Percentiles rank a stretch among this genome's conserved stretches.
Evolutionary conservation across 257 asterid genomes (phyloP).

Genomic region (Capsicum pubescens): DNA sequence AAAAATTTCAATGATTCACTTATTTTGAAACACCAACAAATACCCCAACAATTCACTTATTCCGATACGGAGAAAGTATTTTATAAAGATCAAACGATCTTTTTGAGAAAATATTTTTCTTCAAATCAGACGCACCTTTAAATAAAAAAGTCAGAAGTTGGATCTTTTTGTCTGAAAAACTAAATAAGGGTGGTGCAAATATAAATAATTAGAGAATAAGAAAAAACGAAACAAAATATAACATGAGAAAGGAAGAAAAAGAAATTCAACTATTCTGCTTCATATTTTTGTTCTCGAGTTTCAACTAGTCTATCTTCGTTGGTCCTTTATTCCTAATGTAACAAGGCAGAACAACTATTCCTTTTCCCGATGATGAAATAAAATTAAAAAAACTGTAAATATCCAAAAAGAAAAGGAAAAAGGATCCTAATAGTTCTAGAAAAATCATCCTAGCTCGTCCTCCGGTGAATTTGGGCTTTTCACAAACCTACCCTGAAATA

Average conservation of each 20-base stretch:
- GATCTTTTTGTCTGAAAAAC: neutral
- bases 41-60: too few species aligned
- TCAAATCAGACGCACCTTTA: too few species aligned
- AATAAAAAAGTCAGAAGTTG: too few species aligned
- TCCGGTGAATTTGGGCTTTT: slow-evolving; percentile 24
- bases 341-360: neutral
- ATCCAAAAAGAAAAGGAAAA: neutral
- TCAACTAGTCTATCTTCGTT: slow-evolving; percentile 36
- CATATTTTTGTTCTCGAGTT: slow-evolving; percentile 12
- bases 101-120: too few species aligned
- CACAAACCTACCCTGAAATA: slow-evolving; percentile 25
- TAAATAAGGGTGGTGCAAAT: neutral
- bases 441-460: slow-evolving; percentile 26
- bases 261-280: slow-evolving; percentile 28
- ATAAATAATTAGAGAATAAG: neutral
- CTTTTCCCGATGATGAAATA: neutral
- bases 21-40: too few species aligned
- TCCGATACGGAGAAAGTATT: too few species aligned
- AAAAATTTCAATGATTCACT: too few species aligned
- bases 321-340: slow-evolving; percentile 35
- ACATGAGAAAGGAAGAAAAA: neutral
- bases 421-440: neutral
- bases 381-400: neutral
- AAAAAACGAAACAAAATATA: neutral
- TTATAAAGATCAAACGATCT: too few species aligned